These are phyloP conservation scores for Fusarium solani-melongenae DNA, from an alignment of 2,329 filamentous ascomycete species.

Conservation along the genomic window DNA sequence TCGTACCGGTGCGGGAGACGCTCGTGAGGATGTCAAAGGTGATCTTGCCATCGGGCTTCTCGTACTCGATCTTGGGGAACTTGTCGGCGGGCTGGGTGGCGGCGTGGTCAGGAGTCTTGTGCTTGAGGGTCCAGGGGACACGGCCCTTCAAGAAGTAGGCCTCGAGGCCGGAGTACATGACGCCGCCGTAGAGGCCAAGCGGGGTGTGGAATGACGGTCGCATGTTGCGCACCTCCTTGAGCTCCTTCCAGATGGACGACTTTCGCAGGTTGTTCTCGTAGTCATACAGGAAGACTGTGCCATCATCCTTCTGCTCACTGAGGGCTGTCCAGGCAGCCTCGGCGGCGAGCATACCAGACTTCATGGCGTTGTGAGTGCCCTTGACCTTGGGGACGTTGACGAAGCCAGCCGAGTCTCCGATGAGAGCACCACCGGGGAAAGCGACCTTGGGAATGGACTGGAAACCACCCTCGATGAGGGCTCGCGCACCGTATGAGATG, in stretches of 20 bases:
- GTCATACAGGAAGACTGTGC: conserved; percentile 89
- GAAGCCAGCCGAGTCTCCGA: conserved; percentile 96
- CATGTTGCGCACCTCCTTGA: conserved; percentile 97
- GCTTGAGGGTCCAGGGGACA: conserved; percentile 91
- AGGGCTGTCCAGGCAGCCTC: conserved; percentile 89
- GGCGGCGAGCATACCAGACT: conserved; percentile 94
- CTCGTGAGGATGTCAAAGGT: conserved; percentile 96
- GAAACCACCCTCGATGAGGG: conserved; percentile 93
- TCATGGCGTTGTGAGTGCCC: conserved; percentile 97
- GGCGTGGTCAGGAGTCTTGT: conserved; percentile 80
- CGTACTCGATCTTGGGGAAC: conserved; percentile 91
- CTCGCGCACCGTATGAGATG: conserved; percentile 93
- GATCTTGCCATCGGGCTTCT: conserved; percentile 94
- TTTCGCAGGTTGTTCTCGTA: conserved; percentile 91
- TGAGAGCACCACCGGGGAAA: conserved; percentile 94
- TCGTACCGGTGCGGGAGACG: conserved; percentile 94
- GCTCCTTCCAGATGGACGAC: conserved; percentile 91
- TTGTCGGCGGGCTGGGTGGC: conserved; percentile 83
- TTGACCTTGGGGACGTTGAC: conserved; percentile 99
- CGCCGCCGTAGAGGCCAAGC: conserved; percentile 87
- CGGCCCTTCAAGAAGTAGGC: conserved; percentile 87
- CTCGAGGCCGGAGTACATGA: conserved; percentile 93
- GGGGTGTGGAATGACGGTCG: conserved; percentile 92
- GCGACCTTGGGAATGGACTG: conserved; percentile 98
- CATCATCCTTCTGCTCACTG: conserved; percentile 61